These are phyloP conservation scores for Candida sp. DNA, from an alignment of 1,139 yeast genomes.

Conservation along the genomic window DNA sequence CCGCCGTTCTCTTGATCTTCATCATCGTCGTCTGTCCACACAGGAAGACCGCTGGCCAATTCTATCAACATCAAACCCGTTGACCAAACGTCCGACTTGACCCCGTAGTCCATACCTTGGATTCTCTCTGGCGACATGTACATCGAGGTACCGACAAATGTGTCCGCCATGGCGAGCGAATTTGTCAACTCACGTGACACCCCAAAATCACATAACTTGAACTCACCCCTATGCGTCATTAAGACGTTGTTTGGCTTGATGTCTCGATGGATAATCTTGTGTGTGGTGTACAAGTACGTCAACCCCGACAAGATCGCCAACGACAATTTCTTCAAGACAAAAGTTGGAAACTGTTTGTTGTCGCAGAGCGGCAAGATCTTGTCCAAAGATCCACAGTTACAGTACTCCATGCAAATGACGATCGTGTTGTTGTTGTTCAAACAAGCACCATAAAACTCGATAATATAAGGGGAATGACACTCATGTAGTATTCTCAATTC, in stretches of 20 bases:
- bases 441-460: constrained; percentile 91
- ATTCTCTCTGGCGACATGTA: constrained; percentile 99
- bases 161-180: constrained; percentile 85
- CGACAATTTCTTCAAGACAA: constrained; percentile 74
- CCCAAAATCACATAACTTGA: constrained; percentile 92
- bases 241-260: constrained; percentile 59
- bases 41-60: constrained; percentile 75
- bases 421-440: constrained; percentile 66
- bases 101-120: constrained; percentile 91
- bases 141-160: constrained; percentile 97
- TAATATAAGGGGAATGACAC: constrained; percentile 82
- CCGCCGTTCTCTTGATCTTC: constrained; percentile 10
- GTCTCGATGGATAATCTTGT: constrained; percentile 90
- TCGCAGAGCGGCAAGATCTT: constrained; percentile 64
- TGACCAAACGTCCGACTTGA: constrained; percentile 97
- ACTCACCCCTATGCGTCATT: constrained; percentile 77
- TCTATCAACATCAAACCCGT: constrained; percentile 90
- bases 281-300: constrained; percentile 77
- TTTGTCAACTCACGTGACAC: constrained; percentile 90
- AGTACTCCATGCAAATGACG: constrained; percentile 93
- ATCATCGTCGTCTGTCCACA: constrained; percentile 43
- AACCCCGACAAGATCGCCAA: constrained; percentile 82
- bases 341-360: constrained; percentile 55
- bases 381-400: constrained; percentile 94
- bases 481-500: constrained; percentile 92